Evolutionary conservation across 768 basidiomycete species (phyloP).

Genomic region (Tephrocybe rancida): DNA sequence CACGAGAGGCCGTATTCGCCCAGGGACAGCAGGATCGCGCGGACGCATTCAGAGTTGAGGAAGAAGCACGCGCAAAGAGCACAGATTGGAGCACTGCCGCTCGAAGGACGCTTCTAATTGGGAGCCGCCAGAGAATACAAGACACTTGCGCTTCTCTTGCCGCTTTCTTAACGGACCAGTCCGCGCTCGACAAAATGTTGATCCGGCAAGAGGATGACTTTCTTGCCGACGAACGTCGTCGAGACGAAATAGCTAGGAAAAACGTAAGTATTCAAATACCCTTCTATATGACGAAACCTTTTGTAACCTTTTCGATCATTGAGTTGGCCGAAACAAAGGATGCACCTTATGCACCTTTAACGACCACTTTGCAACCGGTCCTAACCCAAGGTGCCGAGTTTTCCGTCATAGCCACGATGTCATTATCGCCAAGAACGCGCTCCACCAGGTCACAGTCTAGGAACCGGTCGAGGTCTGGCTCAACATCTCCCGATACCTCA

Average conservation of each 20-base stretch:
- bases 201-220: neutral
- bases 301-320: neutral
- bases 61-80: neutral
- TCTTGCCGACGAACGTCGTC: neutral
- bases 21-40: constrained; percentile 1
- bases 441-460: no score
- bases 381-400: no score
- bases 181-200: neutral
- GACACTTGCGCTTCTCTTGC: neutral
- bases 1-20: neutral
- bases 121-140: neutral
- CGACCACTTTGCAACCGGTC: no score
- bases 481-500: no score
- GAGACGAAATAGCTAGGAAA: neutral
- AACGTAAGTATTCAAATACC: neutral
- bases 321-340: no score
- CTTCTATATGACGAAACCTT: neutral
- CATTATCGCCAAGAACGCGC: no score
- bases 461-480: no score
- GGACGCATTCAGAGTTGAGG: neutral
- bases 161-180: neutral
- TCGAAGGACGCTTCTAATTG: neutral
- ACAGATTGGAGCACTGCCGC: constrained; percentile 5
- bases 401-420: no score
- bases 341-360: no score